Evolutionary conservation across 2,329 filamentous ascomycete genomes (phyloP).

Genomic region (Penicillium sp.): DNA sequence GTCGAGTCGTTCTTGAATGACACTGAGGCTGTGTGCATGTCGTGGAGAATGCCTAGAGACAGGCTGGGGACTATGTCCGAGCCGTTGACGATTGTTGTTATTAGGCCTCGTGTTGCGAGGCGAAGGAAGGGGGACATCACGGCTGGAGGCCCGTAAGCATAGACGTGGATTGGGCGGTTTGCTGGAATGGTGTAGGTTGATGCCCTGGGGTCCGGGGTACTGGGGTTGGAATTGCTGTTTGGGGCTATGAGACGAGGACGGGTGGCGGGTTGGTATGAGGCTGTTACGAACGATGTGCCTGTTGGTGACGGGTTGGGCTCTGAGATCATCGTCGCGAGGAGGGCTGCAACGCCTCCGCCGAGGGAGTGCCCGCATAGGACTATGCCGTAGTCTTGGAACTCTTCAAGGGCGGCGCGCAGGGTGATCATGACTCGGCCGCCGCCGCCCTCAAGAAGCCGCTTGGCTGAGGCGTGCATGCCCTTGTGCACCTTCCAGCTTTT

Average conservation of each 20-base stretch:
- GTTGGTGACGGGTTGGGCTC: conserved; percentile 54
- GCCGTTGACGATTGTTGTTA: conserved; percentile 72
- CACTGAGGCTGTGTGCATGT: conserved; percentile 69
- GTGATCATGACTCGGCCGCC: conserved; percentile 67
- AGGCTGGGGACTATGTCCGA: conserved; percentile 72
- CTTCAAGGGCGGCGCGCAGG: conserved; percentile 63
- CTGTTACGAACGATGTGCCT: conserved; percentile 63
- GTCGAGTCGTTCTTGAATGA: conserved; percentile 71
- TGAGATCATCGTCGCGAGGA: conserved; percentile 69
- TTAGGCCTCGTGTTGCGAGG: conserved; percentile 68
- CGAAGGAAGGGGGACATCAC: conserved; percentile 70
- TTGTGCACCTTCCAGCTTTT: conserved; percentile 69
- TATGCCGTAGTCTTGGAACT: conserved; percentile 68
- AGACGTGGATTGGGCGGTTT: conserved; percentile 72
- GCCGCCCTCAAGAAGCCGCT: conserved; percentile 64
- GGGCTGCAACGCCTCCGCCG: conserved; percentile 67
- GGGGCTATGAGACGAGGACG: conserved; percentile 41
- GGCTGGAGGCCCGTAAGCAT: conserved; percentile 72
- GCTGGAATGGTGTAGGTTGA: conserved; percentile 57
- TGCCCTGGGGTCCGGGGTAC: conserved; percentile 11
- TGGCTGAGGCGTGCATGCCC: conserved; percentile 69
- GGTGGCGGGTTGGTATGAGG: conserved; percentile 40
- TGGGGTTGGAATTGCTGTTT: conserved; percentile 20
- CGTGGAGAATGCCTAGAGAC: conserved; percentile 70
- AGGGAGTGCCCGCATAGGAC: conserved; percentile 69